Evolutionary conservation across 495 filamentous ascomycete species (phyloP), one percentile per base, ranked within the genome.

Genomic region (Aspergillus indologenus): DNA sequence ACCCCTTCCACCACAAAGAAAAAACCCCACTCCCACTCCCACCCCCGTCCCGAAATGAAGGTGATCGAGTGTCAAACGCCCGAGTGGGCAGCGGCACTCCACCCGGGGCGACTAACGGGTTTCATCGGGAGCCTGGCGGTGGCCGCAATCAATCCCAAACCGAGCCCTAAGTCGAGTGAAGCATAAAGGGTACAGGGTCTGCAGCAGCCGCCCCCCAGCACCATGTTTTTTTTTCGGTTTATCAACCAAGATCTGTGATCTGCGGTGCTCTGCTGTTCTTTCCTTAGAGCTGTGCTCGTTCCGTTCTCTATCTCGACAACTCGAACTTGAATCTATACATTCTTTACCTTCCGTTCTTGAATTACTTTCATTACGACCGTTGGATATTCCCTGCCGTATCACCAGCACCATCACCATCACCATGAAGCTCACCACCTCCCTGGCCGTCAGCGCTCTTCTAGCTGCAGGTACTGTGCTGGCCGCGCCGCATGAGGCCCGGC

Each of bases 351-450:
- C 22, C n/a, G n/a, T 15, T 24, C 21, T 26, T 50, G n/a, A n/a
- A n/a, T n/a, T n/a, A n/a, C n/a, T n/a, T n/a, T n/a, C n/a, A n/a
- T n/a, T n/a, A n/a, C n/a, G n/a, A n/a, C n/a, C n/a, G n/a, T n/a
- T n/a, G n/a, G n/a, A n/a, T n/a, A n/a, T n/a, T n/a, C n/a, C n/a
- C n/a, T n/a, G n/a, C n/a, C n/a, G n/a, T 24, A 29, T 26, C 26
- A 24, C 11, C 15, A 4, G 12, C 47, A 18, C 4, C 20, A 6
- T 1, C 47, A 23, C 20, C 19, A 26, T 42, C 53, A 65, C 20
- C 11, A 74, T 74, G 70, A 74, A 71, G 62, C 65, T 71, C 59
- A 64, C 65, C 9, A 52, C 62, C 8, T 22, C 51, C 26, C 22
- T 71, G 11, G 11, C 64, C 9, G 29, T 63, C 26, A 63, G 59